Percentiles rank a stretch among this genome's conserved stretches.
Evolutionary conservation across 2,329 filamentous ascomycete genomes (phyloP).

Genomic region (Geosmithia flava): DNA sequence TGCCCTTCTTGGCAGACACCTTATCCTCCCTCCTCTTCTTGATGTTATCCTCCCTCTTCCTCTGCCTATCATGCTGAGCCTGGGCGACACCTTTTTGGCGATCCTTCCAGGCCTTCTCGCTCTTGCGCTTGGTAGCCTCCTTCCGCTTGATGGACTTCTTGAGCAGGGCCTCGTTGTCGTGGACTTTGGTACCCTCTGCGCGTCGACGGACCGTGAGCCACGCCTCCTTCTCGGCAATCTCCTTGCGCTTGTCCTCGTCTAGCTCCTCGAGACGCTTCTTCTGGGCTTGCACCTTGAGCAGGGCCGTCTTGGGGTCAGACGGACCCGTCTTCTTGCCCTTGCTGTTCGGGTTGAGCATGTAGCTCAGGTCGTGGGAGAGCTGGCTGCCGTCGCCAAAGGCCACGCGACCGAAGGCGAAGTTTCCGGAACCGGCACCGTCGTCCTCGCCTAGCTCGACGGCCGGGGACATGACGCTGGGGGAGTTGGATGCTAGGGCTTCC

Average conservation of each 20-base stretch:
- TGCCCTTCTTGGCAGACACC: conserved; percentile 41
- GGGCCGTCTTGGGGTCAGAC: conserved; percentile 71
- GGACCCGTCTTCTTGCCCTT: conserved; percentile 62
- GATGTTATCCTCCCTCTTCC: conserved; percentile 72
- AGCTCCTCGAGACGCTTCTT: conserved; percentile 65
- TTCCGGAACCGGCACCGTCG: conserved; percentile 27
- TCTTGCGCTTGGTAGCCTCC: conserved; percentile 81
- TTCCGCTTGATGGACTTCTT: conserved; percentile 95
- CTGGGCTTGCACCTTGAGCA: conserved; percentile 79
- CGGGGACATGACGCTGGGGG: conserved; percentile 46
- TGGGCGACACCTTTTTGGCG: conserved; percentile 60
- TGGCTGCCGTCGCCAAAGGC: conserved; percentile 78
- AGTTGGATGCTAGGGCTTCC: conserved; percentile 50
- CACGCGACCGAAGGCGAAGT: conserved; percentile 85
- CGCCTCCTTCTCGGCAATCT: conserved; percentile 84
- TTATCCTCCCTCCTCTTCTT: conserved; percentile 65
- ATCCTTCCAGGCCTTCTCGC: conserved; percentile 76
- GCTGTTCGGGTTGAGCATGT: conserved; percentile 24
- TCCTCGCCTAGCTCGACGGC: conserved; percentile 37
- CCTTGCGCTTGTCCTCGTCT: conserved; percentile 68
- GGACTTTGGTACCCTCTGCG: conserved; percentile 79
- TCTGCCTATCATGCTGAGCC: conserved; percentile 65
- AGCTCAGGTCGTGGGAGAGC: conserved; percentile 60
- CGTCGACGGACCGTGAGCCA: conserved; percentile 88
- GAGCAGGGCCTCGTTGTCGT: conserved; percentile 72